Percentiles rank a stretch among this genome's conserved stretches.
These are phyloP conservation scores for Carex scoparia DNA, from an alignment of 176 grass and related monocot genomes.

Conservation along the genomic window DNA sequence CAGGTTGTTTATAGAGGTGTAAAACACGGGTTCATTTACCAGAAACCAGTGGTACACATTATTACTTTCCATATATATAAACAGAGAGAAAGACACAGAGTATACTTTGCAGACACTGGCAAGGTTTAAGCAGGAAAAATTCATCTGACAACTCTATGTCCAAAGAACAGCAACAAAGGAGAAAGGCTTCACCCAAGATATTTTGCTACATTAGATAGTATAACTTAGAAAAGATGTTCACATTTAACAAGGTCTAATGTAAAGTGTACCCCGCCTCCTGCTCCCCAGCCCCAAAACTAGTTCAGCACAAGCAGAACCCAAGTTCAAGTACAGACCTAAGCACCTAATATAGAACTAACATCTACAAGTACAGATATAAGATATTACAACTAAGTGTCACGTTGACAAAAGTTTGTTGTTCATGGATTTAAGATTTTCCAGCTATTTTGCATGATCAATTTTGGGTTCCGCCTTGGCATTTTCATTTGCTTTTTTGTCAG, in stretches of 20 bases:
- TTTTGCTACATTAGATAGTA: neutral
- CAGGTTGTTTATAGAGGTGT: no score
- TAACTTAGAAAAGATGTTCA: neutral
- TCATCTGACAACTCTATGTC: neutral
- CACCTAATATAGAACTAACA: neutral
- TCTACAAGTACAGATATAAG: neutral
- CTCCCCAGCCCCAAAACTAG: neutral
- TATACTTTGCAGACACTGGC: no score
- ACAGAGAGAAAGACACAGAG: no score
- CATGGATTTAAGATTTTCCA: neutral
- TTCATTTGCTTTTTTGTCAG: conserved; percentile 5
- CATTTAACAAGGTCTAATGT: neutral
- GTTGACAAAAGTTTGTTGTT: neutral
- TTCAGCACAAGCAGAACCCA: neutral
- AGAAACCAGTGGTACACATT: no score
- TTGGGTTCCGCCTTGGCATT: conserved; percentile 12
- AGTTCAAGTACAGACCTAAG: neutral
- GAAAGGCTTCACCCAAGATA: neutral
- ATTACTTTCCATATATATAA: no score
- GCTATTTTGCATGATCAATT: conserved; percentile 16
- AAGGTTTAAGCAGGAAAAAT: neutral
- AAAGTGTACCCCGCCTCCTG: neutral
- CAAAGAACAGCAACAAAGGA: neutral
- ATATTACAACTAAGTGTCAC: neutral
- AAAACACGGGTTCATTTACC: no score